Evolutionary conservation across 2,329 filamentous ascomycete species (phyloP).

Genomic region (Didymella pomorum): DNA sequence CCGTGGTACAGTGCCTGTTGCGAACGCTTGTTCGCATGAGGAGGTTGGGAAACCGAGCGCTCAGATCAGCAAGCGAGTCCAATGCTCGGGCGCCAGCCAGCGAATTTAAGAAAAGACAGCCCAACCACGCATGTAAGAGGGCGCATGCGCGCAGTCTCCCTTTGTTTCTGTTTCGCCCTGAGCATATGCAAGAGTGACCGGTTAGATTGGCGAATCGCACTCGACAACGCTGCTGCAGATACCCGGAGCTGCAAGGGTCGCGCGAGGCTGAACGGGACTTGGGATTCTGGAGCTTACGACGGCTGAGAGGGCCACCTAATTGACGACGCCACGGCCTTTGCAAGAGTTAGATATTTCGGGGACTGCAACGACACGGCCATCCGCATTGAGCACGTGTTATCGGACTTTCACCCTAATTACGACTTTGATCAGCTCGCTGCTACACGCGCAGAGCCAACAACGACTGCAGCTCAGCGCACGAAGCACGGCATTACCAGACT

Average conservation of each 20-base stretch:
- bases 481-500: constrained; percentile 9
- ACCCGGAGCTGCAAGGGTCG: constrained; percentile 7
- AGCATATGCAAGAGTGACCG: constrained; percentile 17
- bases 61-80: constrained; percentile 27
- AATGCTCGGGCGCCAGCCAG: constrained; percentile 34
- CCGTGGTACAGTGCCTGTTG: not conserved
- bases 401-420: not conserved
- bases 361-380: not conserved
- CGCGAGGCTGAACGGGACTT: constrained; percentile 3
- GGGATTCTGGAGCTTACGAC: constrained; percentile 12
- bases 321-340: constrained; percentile 12
- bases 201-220: constrained; percentile 17
- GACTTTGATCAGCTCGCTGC: not conserved
- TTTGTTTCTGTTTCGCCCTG: constrained; percentile 21
- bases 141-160: constrained; percentile 26
- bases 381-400: not conserved
- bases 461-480: constrained; percentile 1
- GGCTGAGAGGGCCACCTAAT: constrained; percentile 1
- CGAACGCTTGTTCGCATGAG: constrained; percentile 21
- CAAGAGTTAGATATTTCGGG: constrained; percentile 6
- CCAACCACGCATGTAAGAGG: constrained; percentile 39
- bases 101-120: constrained; percentile 31
- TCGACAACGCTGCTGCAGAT: constrained; percentile 15
- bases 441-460: constrained; percentile 4
- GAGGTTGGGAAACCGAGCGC: constrained; percentile 22